Evolutionary conservation across 257 asterid species (phyloP), one percentile per base, ranked within the genome.

Genomic region (Capsicum chinense): DNA sequence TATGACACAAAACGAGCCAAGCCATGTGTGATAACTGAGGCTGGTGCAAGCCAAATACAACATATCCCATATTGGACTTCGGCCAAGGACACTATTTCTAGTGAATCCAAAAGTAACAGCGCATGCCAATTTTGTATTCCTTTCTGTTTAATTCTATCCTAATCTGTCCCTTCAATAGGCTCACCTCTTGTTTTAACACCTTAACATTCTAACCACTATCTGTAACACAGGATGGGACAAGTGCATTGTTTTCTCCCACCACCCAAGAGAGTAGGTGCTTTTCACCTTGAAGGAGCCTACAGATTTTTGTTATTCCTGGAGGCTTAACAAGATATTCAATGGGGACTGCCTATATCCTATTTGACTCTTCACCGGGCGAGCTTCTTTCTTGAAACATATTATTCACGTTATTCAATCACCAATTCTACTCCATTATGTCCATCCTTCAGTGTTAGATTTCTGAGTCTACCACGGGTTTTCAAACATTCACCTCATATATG

Each of bases 341-440:
- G 33, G 33, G 33, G 33, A 26, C 4, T n/a, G 9, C 62, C 62
- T 50, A 50, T 52, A 74, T 21, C 19, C 44, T 48, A 74, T 74
- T 74, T 19, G 80, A 74, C 62, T 50, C 81, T 48, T 74, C 81
- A 21, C 81, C 11, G 16, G 50, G 47, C 1, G 4, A 50, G 60
- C 42, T 12, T 50, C 39, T 74, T 7, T 50, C 62, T 50, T 74
- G 81, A 74, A 19, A 74, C 42, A 73, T 21, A 74, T 6, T 74
- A 48, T 74, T 62, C 81, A 74, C 62, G 48, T 50, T 50, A 74
- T 50, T 74, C 21, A 42, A 15, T 19, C 62, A 50, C 81, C 60
- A 19, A 50, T 74, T 50, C 81, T 74, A 50, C 60, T 21, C 21
- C 79, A 70, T 17, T 4, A 70, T 70, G 79, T 42, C 76, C 35